phyloP scores from a whole-genome alignment of 2,329 filamentous ascomycete species.

The Boeremia exigua region DNA sequence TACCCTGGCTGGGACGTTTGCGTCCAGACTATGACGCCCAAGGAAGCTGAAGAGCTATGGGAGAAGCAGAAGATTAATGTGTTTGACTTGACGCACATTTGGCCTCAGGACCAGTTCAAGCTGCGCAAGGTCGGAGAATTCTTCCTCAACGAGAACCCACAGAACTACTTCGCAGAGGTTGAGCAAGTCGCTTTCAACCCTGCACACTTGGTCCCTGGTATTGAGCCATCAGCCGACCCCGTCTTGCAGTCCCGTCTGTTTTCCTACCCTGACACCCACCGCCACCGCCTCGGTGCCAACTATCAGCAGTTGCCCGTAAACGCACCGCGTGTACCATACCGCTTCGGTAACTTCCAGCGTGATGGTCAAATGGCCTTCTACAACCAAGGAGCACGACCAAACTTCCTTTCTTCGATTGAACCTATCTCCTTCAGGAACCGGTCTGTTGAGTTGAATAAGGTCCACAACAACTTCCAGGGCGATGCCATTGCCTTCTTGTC shows the following conservation, averaged over 20 bases:
- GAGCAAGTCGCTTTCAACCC: constrained; percentile 75
- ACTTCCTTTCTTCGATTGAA: constrained; percentile 62
- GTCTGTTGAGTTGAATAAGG: constrained; percentile 56
- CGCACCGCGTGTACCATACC: constrained; percentile 62
- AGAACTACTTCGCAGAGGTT: constrained; percentile 70
- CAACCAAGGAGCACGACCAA: constrained; percentile 67
- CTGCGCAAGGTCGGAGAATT: constrained; percentile 61
- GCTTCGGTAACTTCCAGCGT: constrained; percentile 70
- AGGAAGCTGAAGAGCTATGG: constrained; percentile 59
- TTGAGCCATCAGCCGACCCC: constrained; percentile 73
- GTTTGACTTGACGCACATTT: constrained; percentile 62
- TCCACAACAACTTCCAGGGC: constrained; percentile 58
- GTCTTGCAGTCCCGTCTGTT: constrained; percentile 73
- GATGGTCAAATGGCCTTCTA: constrained; percentile 73
- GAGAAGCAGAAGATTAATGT: constrained; percentile 62
- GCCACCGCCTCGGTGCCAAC: constrained; percentile 63
- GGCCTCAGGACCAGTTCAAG: constrained; percentile 61
- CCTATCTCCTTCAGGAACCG: constrained; percentile 58
- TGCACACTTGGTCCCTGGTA: constrained; percentile 69
- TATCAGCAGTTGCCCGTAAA: constrained; percentile 65
- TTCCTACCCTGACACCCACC: constrained; percentile 72
- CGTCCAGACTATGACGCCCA: constrained; percentile 60
- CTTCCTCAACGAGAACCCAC: constrained; percentile 60
- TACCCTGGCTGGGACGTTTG: constrained; percentile 59
- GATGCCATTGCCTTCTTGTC: constrained; percentile 59